These are phyloP conservation scores for Alternaria hordeiaustralica DNA, from an alignment of 2,329 filamentous ascomycete genomes.

Conservation along the genomic window DNA sequence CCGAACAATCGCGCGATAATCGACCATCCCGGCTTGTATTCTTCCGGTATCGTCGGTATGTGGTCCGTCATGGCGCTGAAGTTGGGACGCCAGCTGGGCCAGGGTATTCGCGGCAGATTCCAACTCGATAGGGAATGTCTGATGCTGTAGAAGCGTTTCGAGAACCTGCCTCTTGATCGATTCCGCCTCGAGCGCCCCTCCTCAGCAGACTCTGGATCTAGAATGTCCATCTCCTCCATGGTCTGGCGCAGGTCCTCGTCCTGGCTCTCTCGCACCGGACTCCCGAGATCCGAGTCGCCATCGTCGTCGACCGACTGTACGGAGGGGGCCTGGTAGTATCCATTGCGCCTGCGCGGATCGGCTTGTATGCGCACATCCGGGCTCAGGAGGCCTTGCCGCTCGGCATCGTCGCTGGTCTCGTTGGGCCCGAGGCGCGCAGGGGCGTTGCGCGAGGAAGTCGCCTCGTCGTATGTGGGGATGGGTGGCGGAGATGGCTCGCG, in stretches of 20 bases:
- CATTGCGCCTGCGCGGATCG: slow-evolving; percentile 44
- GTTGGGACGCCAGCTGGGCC: slow-evolving; percentile 33
- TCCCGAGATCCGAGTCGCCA: slow-evolving; percentile 55
- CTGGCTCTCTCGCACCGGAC: slow-evolving; percentile 61
- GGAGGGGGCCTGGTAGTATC: slow-evolving; percentile 75
- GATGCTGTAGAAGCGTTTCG: slow-evolving; percentile 63
- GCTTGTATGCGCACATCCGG: slow-evolving; percentile 50
- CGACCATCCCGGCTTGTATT: slow-evolving; percentile 64
- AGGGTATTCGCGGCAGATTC: slow-evolving; percentile 54
- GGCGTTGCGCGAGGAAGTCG: slow-evolving; percentile 63
- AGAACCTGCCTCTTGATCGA: slow-evolving; percentile 51
- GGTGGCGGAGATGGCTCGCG: slow-evolving; percentile 62
- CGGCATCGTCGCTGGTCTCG: slow-evolving; percentile 72
- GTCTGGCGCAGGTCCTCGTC: slow-evolving; percentile 71
- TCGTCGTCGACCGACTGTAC: slow-evolving; percentile 83
- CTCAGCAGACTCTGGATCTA: slow-evolving; percentile 46
- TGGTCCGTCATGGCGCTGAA: slow-evolving; percentile 41
- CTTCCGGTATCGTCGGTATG: slow-evolving; percentile 54
- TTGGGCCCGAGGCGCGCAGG: slow-evolving; percentile 61
- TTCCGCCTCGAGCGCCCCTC: slow-evolving; percentile 38
- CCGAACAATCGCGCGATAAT: slow-evolving; percentile 76
- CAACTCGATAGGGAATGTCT: slow-evolving; percentile 65
- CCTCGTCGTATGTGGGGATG: slow-evolving; percentile 86
- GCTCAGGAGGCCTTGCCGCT: slow-evolving; percentile 77
- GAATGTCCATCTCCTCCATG: slow-evolving; percentile 73